phyloP scores from a whole-genome alignment of 768 basidiomycete genomes.

The Trametopsis cervina region DNA sequence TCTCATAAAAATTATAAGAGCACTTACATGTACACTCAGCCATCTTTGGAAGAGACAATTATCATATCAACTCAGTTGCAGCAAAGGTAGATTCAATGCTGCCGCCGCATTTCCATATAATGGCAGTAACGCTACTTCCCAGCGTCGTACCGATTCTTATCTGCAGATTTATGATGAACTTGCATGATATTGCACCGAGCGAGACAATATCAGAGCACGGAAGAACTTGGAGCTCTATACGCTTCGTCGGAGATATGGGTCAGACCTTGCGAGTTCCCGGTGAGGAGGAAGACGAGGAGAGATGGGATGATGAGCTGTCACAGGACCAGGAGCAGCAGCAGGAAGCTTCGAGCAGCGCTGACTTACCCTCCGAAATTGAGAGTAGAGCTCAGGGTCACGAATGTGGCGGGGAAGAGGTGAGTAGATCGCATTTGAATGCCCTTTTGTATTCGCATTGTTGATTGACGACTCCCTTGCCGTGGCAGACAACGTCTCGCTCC shows the following conservation, averaged over 20 bases:
- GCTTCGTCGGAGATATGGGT: not conserved
- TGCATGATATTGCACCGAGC: not conserved
- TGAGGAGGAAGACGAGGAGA: no score
- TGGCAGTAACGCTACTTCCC: not conserved
- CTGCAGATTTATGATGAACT: not conserved
- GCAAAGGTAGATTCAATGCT: not conserved
- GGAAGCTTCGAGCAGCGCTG: no score
- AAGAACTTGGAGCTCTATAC: not conserved
- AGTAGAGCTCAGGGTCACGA: no score
- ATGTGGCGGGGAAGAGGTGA: no score
- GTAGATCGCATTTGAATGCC: no score
- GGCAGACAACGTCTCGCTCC: no score
- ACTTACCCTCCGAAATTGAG: no score
- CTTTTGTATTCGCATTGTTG: no score
- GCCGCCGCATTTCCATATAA: not conserved
- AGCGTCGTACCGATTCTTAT: not conserved
- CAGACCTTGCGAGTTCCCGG: no score
- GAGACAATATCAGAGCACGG: not conserved
- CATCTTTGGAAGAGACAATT: not conserved
- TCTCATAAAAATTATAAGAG: not conserved
- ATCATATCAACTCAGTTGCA: not conserved
- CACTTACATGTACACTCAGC: not conserved
- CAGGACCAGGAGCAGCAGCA: no score
- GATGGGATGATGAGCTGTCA: no score
- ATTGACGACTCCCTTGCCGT: no score